Evolutionary conservation across 352 stramenopile species (phyloP), one percentile per base, ranked within the genome.

Genomic region (Globisporangium sylvaticum): DNA sequence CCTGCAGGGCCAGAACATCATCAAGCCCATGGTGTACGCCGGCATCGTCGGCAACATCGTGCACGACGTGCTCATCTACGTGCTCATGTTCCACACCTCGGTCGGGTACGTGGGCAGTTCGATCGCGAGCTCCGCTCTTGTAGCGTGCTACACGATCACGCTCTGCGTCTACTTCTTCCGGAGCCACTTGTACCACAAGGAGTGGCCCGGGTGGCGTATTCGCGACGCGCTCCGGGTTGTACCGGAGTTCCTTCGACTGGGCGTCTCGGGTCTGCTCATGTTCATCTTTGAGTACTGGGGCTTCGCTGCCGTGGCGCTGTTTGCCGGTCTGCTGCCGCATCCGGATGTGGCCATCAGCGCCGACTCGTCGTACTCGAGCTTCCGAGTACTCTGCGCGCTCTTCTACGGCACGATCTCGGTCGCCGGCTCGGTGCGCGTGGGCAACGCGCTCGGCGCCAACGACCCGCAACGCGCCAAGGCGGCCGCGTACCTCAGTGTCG

Each of bases 271-370:
- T 0, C 79, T 95, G 69, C 72, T 88, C 42, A 94, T 96, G 83
- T 80, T 94, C 34, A 83, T 94, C 68, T 96, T 92, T 65, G 88
- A 96, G 71, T 94, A 88, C 60, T 93, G 83, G 81, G 86, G 85
- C 22, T 97, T 92, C 56, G 87, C 90, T 10, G 73, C 74, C 0
- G 77, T 95, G 48, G 78, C 84, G n/a, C 71, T 97, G 1, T 71
- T 87, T 15, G 88, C 88, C 1, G 86, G 88, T 15, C 78, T 91
- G 62, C 72, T 96, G n/a, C 87, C 86, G 50, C 70, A 88, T 55
- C 79, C 89, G 2, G 83, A 89, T 20, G 81, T 94, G 4, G 84
- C 79, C 7, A 96, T 97, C 52, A 94, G 90, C 60, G 87, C 87
- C 53, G 90, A 96, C 71, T 87, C 86, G 37, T 86, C 86, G 18